Conservation (phyloP, 2,329 filamentous ascomycete species). For the Hortaea sp. region DNA sequence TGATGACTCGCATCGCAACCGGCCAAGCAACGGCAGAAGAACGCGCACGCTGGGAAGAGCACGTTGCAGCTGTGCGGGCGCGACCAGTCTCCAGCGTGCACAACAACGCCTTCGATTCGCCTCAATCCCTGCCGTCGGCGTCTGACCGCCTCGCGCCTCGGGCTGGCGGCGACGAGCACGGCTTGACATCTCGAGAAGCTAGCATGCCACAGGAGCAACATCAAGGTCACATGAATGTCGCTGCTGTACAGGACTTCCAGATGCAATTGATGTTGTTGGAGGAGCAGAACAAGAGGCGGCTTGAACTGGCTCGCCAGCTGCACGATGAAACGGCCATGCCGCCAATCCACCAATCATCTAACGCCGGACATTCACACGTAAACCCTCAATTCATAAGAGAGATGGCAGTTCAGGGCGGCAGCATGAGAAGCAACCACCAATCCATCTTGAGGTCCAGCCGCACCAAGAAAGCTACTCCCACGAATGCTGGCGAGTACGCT, state of each 20-base stretch:
- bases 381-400: neutral
- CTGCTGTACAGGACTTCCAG: slow-evolving; percentile 44
- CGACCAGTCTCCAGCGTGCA: neutral
- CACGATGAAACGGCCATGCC: slow-evolving; percentile 36
- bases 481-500: slow-evolving; percentile 20
- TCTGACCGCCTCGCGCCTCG: neutral
- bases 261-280: slow-evolving; percentile 39
- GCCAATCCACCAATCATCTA: neutral
- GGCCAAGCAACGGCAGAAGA: slow-evolving; percentile 13
- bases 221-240: slow-evolving; percentile 47
- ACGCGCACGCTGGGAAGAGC: slow-evolving; percentile 9
- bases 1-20: slow-evolving; percentile 16
- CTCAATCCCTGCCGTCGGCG: neutral
- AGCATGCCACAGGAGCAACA: neutral
- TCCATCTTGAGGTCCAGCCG: neutral
- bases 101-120: neutral
- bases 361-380: neutral
- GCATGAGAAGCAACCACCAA: neutral
- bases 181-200: slow-evolving; percentile 3
- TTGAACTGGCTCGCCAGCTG: slow-evolving; percentile 44
- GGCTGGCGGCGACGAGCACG: slow-evolving; percentile 1
- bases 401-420: neutral
- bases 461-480: slow-evolving; percentile 13
- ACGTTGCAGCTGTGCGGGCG: slow-evolving; percentile 2
- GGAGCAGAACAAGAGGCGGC: slow-evolving; percentile 34